phyloP scores from a whole-genome alignment of 352 stramenopile genomes.

The Pythium guiyangense region DNA sequence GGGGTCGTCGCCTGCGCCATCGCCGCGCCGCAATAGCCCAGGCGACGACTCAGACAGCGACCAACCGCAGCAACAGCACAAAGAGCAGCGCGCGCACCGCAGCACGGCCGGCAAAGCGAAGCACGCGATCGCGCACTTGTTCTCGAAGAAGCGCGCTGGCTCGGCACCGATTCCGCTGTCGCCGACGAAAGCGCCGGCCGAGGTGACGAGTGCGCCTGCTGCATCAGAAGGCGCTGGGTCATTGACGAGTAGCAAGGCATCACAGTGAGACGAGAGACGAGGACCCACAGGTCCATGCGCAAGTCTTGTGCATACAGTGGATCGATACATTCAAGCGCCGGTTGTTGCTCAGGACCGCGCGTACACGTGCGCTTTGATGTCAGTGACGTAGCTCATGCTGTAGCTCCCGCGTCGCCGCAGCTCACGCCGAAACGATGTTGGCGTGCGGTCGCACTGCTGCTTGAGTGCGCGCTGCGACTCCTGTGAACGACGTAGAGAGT shows the following conservation, averaged over 20 bases:
- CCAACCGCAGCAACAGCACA: neutral
- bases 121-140: slow-evolving; percentile 18
- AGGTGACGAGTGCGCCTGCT: neutral
- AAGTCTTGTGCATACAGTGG: neutral
- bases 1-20: neutral
- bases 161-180: slow-evolving; percentile 5
- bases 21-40: neutral
- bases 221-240: neutral
- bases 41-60: neutral
- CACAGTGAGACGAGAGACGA: no score
- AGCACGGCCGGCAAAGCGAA: slow-evolving; percentile 17
- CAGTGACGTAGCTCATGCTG: slow-evolving; percentile 85
- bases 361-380: slow-evolving; percentile 86
- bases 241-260: no score
- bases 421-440: slow-evolving; percentile 79
- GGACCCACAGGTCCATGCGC: neutral
- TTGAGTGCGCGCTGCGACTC: slow-evolving; percentile 19
- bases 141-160: slow-evolving; percentile 15
- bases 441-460: slow-evolving; percentile 8
- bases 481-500: slow-evolving; percentile 3
- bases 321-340: neutral
- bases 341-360: slow-evolving; percentile 34
- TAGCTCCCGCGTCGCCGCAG: slow-evolving; percentile 80
- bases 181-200: neutral
- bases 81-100: neutral